Evolutionary conservation across 306 rosid species (phyloP).

Genomic region (Carpinus viminea): DNA sequence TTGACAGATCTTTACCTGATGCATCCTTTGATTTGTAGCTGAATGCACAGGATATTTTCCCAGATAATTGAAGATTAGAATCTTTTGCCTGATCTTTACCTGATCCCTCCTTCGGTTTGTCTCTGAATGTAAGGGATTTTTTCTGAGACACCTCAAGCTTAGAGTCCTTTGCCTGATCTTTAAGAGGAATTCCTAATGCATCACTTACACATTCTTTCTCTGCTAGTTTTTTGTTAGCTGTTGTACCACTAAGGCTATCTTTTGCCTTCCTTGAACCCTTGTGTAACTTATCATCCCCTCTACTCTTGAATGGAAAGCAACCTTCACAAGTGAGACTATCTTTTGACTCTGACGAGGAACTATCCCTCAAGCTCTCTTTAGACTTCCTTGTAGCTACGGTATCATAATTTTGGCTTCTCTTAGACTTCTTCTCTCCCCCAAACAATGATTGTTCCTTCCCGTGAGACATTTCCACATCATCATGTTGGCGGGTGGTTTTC

Average conservation of each 20-base stretch:
- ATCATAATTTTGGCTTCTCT: slow-evolving; percentile 45
- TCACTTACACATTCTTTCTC: neutral
- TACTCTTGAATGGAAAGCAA: slow-evolving; percentile 42
- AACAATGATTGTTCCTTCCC: slow-evolving; percentile 46
- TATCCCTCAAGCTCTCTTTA: slow-evolving; percentile 47
- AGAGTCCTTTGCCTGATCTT: neutral
- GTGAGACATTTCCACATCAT: slow-evolving; percentile 37
- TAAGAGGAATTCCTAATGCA: neutral
- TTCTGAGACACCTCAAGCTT: neutral
- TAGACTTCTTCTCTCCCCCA: slow-evolving; percentile 60
- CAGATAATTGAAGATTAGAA: neutral
- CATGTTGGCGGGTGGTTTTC: slow-evolving; percentile 40
- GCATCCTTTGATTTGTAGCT: neutral
- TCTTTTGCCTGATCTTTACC: neutral
- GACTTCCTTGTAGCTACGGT: slow-evolving; percentile 38
- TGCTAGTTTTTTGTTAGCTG: neutral
- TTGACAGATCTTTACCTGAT: slow-evolving; percentile 1
- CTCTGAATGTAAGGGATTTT: neutral
- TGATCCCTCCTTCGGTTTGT: neutral
- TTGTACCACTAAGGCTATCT: slow-evolving; percentile 53
- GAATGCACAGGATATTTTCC: neutral
- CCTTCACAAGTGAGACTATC: slow-evolving; percentile 45
- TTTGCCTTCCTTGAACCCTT: slow-evolving; percentile 47
- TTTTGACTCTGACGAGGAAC: slow-evolving; percentile 38
- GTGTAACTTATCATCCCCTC: slow-evolving; percentile 47